These are phyloP conservation scores for Trichosanthes cucumerina DNA, from an alignment of 306 rosid genomes.

Conservation along the genomic window DNA sequence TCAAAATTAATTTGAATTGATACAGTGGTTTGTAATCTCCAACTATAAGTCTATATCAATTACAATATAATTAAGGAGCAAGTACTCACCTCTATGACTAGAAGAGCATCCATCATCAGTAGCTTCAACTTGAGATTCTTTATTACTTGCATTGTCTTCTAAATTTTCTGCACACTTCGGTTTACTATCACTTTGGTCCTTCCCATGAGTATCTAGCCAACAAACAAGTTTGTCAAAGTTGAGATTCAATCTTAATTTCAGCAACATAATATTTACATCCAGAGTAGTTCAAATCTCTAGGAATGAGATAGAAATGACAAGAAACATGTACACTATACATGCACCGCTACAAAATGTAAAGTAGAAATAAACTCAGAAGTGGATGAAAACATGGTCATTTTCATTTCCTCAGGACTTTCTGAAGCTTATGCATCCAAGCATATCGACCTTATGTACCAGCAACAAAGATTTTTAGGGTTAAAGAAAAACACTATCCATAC, in stretches of 20 bases:
- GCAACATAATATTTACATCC: neutral
- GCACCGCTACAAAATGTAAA: neutral
- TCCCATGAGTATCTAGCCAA: conserved; percentile 35
- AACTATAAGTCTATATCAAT: neutral
- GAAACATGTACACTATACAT: neutral
- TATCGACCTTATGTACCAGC: neutral
- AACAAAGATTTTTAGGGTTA: neutral
- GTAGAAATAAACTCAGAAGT: neutral
- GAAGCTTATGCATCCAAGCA: neutral
- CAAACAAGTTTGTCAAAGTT: conserved; percentile 7
- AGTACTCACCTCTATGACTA: conserved; percentile 35
- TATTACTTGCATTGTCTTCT: conserved; percentile 31
- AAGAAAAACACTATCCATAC: neutral
- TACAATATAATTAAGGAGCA: neutral
- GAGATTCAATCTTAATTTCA: neutral
- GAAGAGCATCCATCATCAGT: conserved; percentile 41
- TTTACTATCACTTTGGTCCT: conserved; percentile 32
- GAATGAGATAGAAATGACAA: neutral
- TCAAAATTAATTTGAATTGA: neutral
- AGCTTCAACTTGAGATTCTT: conserved; percentile 29
- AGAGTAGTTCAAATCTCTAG: neutral
- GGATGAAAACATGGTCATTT: neutral
- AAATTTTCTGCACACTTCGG: conserved; percentile 32
- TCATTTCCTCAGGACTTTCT: neutral
- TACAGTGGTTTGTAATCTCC: neutral